Base-by-base conservation (phyloP, 495 filamentous ascomycete species). In the Pyronema omphalodes region DNA sequence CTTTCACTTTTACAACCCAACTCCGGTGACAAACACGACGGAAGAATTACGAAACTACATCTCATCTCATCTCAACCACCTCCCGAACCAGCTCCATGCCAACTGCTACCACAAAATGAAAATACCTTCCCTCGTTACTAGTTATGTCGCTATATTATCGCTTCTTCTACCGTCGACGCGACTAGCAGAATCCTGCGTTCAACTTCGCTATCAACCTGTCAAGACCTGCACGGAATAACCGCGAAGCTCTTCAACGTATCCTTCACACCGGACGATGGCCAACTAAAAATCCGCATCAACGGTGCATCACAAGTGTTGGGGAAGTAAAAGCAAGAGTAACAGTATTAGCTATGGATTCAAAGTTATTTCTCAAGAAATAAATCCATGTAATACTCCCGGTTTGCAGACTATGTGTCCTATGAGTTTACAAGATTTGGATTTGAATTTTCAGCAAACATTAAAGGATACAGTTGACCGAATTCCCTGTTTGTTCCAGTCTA, bases 381-480 rank as follows among this genome's bases (percentile, higher is more conserved):
- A 94, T 66, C 88, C 87, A 12, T 95, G 88, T 74, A 66, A 74
- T 2, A 67, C 73, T 54, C 63, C 67, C n/a, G 70, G 74, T 19
- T 68, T 93, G 39, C 67, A 71, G 53, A 84, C 85, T 45, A 72
- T 95, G 61, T 95, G 88, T 69, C 88, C 88, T 45, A 95, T 95
- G 88, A 81, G 76, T 37, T 74, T 86, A 2, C 86, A 85, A 60
- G 79, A 82, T 57, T 72, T 89, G 39, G 71, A 76, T n/a, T 79
- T 81, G 59, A 83, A 82, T 55, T 67, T 88, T 33, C 64, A 71
- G 9, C 33, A 44, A 15, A 23, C 37, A 69, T 93, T 11, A 9
- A 60, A 66, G 9, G 70, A 71, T 37, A 76, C 83, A 7, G 67
- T 81, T 37, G 64, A 69, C 0, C 58, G 71, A 18, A 83, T 95